phyloP scores from a whole-genome alignment of 163 green algal genomes.

The Prototheca stagnorum region DNA sequence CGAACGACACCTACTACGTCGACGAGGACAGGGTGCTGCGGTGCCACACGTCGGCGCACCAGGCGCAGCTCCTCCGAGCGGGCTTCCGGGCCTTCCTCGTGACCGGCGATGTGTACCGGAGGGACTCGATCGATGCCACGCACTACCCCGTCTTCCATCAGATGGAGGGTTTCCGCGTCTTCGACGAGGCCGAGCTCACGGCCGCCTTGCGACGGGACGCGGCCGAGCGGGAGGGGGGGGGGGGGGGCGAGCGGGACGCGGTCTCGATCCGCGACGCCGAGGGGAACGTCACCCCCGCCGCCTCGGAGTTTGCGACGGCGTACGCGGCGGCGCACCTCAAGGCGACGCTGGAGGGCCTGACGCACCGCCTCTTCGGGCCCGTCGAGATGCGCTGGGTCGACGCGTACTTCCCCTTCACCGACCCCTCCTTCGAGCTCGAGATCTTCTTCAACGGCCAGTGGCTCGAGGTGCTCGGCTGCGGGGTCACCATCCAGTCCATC shows the following conservation, averaged over 20 bases:
- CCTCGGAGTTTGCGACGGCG: conserved; percentile 26
- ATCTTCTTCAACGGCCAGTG: conserved; percentile 98
- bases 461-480: conserved; percentile 97
- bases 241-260: no score
- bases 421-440: conserved; percentile 87
- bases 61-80: conserved; percentile 75
- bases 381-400: conserved; percentile 73
- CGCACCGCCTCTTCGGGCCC: conserved; percentile 75
- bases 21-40: conserved; percentile 68
- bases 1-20: conserved; percentile 99
- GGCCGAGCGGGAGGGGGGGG: no score
- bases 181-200: conserved; percentile 24
- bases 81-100: conserved; percentile 60
- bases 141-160: conserved; percentile 99
- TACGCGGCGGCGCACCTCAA: conserved; percentile 76
- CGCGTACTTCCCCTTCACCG: conserved; percentile 80
- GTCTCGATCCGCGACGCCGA: no score
- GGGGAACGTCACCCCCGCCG: no score
- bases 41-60: conserved; percentile 95
- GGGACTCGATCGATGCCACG: conserved; percentile 85
- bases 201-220: no score
- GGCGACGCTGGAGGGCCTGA: conserved; percentile 69
- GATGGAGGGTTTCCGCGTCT: conserved; percentile 65
- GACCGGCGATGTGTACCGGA: conserved; percentile 74
- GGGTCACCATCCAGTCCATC: conserved; percentile 71